Percentiles rank a stretch among this genome's conserved stretches.
These are phyloP conservation scores for Cryptosporidium ubiquitum DNA, from an alignment of 169 alveolate genomes.

Conservation along the genomic window DNA sequence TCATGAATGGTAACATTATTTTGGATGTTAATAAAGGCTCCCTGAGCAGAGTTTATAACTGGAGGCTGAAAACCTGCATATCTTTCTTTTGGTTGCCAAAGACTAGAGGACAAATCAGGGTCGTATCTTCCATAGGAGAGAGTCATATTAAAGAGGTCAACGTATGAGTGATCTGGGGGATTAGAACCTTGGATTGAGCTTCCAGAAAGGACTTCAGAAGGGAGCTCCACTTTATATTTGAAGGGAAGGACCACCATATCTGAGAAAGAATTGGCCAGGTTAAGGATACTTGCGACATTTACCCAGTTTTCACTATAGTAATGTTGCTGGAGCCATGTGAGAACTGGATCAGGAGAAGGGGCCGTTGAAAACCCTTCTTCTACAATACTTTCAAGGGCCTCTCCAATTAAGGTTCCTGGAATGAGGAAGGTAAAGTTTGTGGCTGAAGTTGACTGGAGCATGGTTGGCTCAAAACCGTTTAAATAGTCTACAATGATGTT, in stretches of 20 bases:
- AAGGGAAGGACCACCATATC: conserved; percentile 52
- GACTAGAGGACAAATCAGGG: neutral
- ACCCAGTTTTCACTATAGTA: conserved; percentile 61
- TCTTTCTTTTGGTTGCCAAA: conserved; percentile 37
- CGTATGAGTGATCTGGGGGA: conserved; percentile 36
- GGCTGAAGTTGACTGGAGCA: conserved; percentile 66
- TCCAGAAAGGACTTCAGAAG: conserved; percentile 10
- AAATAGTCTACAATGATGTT: conserved; percentile 49
- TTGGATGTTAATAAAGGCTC: conserved; percentile 50
- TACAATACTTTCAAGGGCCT: conserved; percentile 16
- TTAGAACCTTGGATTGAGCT: conserved; percentile 10
- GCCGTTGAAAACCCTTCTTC: conserved; percentile 10
- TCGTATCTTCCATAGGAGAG: conserved; percentile 34
- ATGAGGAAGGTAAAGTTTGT: conserved; percentile 58
- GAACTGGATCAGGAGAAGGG: conserved; percentile 37
- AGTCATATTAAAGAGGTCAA: conserved; percentile 50
- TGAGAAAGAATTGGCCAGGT: conserved; percentile 50
- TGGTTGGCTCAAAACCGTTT: conserved; percentile 23
- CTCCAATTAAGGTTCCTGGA: conserved; percentile 31
- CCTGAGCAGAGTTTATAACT: conserved; percentile 49
- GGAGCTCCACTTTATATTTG: conserved; percentile 33
- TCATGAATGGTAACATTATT: conserved; percentile 52
- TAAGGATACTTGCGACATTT: conserved; percentile 21
- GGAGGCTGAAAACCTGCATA: conserved; percentile 71
- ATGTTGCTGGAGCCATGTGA: conserved; percentile 69